Conservation (phyloP, 1,284 basidiomycete species). For the Fomitopsis palustris region DNA sequence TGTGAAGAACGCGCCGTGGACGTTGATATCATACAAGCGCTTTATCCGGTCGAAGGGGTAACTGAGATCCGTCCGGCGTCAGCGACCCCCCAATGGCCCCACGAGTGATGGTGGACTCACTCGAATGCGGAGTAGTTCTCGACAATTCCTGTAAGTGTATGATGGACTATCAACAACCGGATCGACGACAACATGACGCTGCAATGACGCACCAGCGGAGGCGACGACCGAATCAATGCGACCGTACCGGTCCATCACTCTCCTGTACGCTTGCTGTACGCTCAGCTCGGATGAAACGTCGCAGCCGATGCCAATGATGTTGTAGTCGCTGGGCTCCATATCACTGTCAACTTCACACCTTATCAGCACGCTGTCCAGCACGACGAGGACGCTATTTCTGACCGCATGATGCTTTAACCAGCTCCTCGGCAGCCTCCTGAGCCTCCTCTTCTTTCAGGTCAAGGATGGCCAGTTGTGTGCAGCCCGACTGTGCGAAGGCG, state of each 20-base stretch:
- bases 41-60: slow-evolving; percentile 84
- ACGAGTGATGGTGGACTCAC: slow-evolving; percentile 36
- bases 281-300: slow-evolving; percentile 84
- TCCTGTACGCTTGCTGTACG: slow-evolving; percentile 71
- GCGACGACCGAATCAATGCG: slow-evolving; percentile 84
- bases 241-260: slow-evolving; percentile 74
- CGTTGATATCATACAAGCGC: slow-evolving; percentile 88
- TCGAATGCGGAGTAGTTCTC: slow-evolving; percentile 92
- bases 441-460: slow-evolving; percentile 81
- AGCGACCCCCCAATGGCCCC: slow-evolving; percentile 5
- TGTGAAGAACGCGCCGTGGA: slow-evolving; percentile 91
- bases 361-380: slow-evolving; percentile 28
- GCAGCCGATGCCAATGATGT: slow-evolving; percentile 78
- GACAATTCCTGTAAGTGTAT: slow-evolving; percentile 63
- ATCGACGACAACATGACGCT: background rate
- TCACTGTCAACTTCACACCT: slow-evolving; percentile 56
- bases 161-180: background rate
- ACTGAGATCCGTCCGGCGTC: slow-evolving; percentile 32
- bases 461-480: slow-evolving; percentile 78
- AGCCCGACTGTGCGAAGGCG: slow-evolving; percentile 87
- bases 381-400: slow-evolving; percentile 21
- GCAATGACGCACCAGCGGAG: slow-evolving; percentile 66
- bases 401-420: slow-evolving; percentile 55
- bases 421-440: slow-evolving; percentile 69
- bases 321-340: slow-evolving; percentile 56